Evolutionary conservation across 2,329 filamentous ascomycete species (phyloP).

Genomic region (Lecanicillium sp.): DNA sequence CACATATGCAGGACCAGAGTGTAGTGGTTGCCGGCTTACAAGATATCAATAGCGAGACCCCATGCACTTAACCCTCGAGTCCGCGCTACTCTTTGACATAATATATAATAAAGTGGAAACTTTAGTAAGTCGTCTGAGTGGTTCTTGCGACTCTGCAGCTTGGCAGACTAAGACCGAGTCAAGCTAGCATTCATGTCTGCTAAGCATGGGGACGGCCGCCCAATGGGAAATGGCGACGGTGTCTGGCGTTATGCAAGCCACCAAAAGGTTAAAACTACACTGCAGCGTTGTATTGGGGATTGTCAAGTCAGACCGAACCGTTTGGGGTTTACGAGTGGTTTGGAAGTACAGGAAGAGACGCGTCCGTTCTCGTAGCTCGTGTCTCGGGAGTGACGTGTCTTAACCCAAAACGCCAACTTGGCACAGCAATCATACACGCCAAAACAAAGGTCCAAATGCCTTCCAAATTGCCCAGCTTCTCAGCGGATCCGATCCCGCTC

Average conservation of each 20-base stretch:
- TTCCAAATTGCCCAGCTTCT: slow-evolving; percentile 6
- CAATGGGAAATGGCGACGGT: slow-evolving; percentile 2
- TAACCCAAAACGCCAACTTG: too few relatives aligned
- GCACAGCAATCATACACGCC: too few relatives aligned
- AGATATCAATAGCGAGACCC: too few relatives aligned
- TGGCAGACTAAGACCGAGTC: slow-evolving; percentile 13
- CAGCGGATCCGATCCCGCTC: slow-evolving; percentile 11
- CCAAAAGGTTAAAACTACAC: background rate
- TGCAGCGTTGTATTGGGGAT: background rate
- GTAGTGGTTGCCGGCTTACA: slow-evolving; percentile 12
- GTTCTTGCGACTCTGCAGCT: background rate
- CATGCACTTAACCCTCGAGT: background rate
- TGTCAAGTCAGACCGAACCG: too few relatives aligned
- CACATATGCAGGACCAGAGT: too few relatives aligned
- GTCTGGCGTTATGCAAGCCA: slow-evolving; percentile 2
- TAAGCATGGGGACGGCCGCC: background rate
- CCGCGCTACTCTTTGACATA: background rate
- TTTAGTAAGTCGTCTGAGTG: slow-evolving; percentile 13
- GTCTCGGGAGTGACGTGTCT: too few relatives aligned
- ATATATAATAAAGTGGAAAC: slow-evolving; percentile 14
- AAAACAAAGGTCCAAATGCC: too few relatives aligned
- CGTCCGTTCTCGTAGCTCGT: too few relatives aligned
- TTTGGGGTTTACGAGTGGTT: too few relatives aligned
- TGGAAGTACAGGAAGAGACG: too few relatives aligned
- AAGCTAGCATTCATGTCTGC: slow-evolving; percentile 1